Base-by-base conservation (phyloP, 495 filamentous ascomycete species). In the Aspergillus carlsbadensis region DNA sequence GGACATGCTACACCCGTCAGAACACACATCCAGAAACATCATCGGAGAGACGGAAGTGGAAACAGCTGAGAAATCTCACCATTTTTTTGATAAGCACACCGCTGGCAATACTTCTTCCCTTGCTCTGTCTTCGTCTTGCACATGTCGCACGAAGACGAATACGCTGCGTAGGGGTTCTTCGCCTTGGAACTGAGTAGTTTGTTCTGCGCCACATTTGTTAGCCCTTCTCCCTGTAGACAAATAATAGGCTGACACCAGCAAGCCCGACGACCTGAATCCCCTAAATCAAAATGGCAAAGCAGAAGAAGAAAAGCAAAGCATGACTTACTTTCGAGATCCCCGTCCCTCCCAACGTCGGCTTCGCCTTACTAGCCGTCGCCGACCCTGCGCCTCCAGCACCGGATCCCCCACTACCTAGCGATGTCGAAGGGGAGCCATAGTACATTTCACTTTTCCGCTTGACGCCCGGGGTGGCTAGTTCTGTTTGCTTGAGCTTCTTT, bases 391-490 rank as follows among this genome's bases (percentile, higher is more conserved):
- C 37, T 14, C 41, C 54, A 17, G n/a, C 15, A n/a, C 39, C 17
- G 10, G n/a, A 17, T 4, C 31, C 33, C 39, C 43, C 79, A 21
- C 77, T 76, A 11, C 82, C 84, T n/a, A 80, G 54, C 2, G 83
- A 83, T 47, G 81, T 80, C 26, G 83, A 78, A 3, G 83, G 71
- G 1, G 85, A 88, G 48, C 86, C 86, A 64, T 84, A 81, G 74
- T 89, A 89, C 77, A 88, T 83, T 35, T 89, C 86, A 65, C 70
- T 82, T 71, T 86, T 87, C 67, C 81, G 83, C 67, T 89, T 88
- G 60, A 89, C 86, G 31, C 78, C 79, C 0, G 86, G 86, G 1
- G 86, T 88, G 54, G 84, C 84, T 42, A 89, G 81, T 24, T 83
- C 76, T 18, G 86, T 88, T 42, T 73, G 66, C 70, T 85, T 84